phyloP scores from a whole-genome alignment of 1,139 yeast species.

The Geotrichum candidum region DNA sequence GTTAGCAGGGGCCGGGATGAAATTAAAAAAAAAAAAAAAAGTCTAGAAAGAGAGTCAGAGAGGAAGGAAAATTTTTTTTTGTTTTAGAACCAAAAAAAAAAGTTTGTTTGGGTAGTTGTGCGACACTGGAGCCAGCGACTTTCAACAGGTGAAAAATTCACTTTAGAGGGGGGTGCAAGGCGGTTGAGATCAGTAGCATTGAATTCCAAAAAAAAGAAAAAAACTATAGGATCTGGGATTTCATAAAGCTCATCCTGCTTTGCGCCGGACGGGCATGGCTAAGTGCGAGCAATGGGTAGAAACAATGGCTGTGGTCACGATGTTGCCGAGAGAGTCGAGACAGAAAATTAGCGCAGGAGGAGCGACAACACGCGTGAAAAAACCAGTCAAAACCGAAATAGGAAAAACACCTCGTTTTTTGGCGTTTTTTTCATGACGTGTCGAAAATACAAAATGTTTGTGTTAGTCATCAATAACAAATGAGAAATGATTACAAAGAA shows the following conservation, averaged over 20 bases:
- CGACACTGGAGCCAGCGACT: background rate
- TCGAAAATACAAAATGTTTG: background rate
- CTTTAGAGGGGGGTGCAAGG: background rate
- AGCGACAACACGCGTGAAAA: background rate
- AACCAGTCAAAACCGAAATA: background rate
- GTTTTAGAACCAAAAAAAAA: background rate
- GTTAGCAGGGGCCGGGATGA: background rate
- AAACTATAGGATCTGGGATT: background rate
- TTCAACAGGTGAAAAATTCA: background rate
- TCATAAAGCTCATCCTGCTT: too few species aligned
- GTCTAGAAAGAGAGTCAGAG: background rate
- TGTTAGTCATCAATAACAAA: background rate
- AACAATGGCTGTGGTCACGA: background rate
- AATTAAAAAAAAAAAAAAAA: background rate
- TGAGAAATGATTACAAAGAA: background rate
- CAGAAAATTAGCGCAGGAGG: background rate
- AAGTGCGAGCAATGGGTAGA: too few species aligned
- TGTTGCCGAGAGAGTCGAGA: background rate
- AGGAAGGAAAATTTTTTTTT: background rate
- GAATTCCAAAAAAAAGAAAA: too few species aligned
- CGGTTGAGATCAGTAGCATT: background rate
- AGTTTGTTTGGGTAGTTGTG: background rate
- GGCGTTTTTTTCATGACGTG: background rate
- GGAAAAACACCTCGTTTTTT: background rate
- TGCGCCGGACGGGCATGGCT: background rate